These are phyloP conservation scores for Malus hybrid DNA, from an alignment of 331 rosid genomes.

Conservation along the genomic window DNA sequence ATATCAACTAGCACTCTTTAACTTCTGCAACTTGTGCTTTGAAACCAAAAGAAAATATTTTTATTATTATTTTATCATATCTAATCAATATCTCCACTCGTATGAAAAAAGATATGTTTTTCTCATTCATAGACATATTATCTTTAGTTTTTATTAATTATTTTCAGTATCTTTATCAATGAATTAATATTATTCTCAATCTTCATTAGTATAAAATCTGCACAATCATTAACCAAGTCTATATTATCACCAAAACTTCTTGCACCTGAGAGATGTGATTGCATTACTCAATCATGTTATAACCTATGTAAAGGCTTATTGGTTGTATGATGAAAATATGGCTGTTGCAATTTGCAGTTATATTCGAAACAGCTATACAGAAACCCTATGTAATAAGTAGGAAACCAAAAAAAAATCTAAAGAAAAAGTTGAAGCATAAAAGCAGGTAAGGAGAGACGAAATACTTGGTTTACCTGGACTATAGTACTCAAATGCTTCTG, in stretches of 20 bases:
- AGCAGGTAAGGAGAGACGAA: constrained; percentile 21
- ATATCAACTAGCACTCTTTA: neutral
- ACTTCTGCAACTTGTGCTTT: neutral
- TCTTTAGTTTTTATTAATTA: neutral
- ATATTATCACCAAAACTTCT: neutral
- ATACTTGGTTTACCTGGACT: constrained; percentile 77
- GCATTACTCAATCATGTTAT: neutral
- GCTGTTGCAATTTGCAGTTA: neutral
- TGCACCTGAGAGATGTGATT: neutral
- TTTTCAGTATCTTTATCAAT: neutral
- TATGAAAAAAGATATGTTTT: neutral
- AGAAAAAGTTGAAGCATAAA: neutral
- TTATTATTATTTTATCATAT: neutral
- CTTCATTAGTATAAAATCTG: neutral
- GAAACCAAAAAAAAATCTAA: neutral
- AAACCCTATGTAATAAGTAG: neutral
- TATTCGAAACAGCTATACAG: neutral
- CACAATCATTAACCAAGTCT: neutral
- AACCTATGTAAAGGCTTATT: neutral
- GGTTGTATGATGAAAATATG: neutral
- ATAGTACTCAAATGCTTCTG: constrained; percentile 62
- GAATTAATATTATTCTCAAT: too few species aligned
- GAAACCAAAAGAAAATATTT: neutral
- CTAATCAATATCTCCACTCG: neutral
- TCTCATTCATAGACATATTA: neutral